phyloP scores from a whole-genome alignment of 768 basidiomycete species.

The Fibroporia radiculosa region DNA sequence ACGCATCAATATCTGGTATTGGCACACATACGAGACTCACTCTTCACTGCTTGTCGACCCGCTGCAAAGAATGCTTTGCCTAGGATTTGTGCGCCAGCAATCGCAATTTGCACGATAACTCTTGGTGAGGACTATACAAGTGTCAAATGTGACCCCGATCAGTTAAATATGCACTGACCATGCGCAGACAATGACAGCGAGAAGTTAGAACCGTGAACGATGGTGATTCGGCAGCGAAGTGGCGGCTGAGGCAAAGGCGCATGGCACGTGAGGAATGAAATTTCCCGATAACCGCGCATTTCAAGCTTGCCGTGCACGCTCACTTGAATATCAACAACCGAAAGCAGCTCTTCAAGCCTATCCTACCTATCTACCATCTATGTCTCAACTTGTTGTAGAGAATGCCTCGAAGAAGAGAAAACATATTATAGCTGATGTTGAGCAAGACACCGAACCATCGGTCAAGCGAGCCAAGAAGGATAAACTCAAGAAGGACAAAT shows the following conservation, averaged over 20 bases:
- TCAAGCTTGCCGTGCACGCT: too few relatives aligned
- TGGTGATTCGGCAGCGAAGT: too few relatives aligned
- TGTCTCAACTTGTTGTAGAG: slow-evolving; percentile 12
- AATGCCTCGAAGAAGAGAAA: slow-evolving; percentile 44
- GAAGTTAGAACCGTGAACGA: too few relatives aligned
- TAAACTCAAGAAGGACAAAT: slow-evolving; percentile 20
- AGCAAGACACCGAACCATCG: slow-evolving; percentile 16
- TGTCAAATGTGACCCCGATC: not conserved
- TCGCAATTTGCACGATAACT: slow-evolving; percentile 69
- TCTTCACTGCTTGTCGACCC: slow-evolving; percentile 86
- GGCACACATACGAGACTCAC: slow-evolving; percentile 39
- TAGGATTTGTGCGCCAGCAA: slow-evolving; percentile 73
- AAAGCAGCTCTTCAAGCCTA: too few relatives aligned
- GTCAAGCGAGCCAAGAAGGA: slow-evolving; percentile 28
- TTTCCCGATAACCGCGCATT: too few relatives aligned
- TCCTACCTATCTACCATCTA: too few relatives aligned
- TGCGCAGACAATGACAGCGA: too few relatives aligned
- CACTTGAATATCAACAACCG: too few relatives aligned
- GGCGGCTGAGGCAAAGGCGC: too few relatives aligned
- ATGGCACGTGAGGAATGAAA: too few relatives aligned
- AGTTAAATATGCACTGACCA: too few relatives aligned
- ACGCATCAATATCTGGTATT: too few relatives aligned
- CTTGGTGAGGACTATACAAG: slow-evolving; percentile 69
- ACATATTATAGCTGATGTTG: slow-evolving; percentile 21
- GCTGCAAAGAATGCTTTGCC: slow-evolving; percentile 91